Base-by-base conservation (phyloP, 331 rosid genomes). In the Cydonia oblonga region DNA sequence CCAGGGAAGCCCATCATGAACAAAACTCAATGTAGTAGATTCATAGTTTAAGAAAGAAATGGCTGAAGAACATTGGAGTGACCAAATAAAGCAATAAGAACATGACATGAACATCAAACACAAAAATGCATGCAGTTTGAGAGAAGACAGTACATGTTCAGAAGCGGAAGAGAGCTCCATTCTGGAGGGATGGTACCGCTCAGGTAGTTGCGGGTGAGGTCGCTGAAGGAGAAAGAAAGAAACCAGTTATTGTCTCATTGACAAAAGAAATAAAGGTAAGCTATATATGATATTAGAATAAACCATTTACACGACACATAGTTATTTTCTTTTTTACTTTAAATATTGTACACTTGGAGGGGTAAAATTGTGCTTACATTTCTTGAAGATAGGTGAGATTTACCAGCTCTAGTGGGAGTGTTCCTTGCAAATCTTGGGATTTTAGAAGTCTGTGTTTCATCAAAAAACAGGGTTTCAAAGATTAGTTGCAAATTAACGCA, bases 141-240 rank as follows among this genome's bases (percentile, higher is more conserved):
- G 80, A 49, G 46, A 19, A 75, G 75, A 73, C 40, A 49, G 51
- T 89, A 92, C 96, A 92, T 79, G 69, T 19, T 78, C 40, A 76
- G 1, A 28, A 92, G 88, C 2, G 79, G 74, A 64, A 67, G 59
- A 75, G 86, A 85, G 63, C 92, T 90, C 96, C 96, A 92, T 88
- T 85, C 76, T 33, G 46, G 71, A 59, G 97, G 97, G 63, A 92
- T 88, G 66, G 88, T 49, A 38, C 96, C 96, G 35, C 56, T 89
- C 11, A 92, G 81, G 80, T 83, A 92, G 85, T 92, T 92, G 72
- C 81, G 84, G 46, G 80, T 3, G 71, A 92, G 82, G 49, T 89
- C 92, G 23, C 96, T 92, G 84, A 18, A 79, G 30, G 28, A 9
- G 64, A 71, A 16, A 8, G 9, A 62, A 38, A 28, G 13, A 32